A percentile compares a stretch with the other conserved stretches of the same genome.
Evolutionary conservation across 1,139 yeast genomes (phyloP).

Genomic region (Blastobotrys illinoisensis): DNA sequence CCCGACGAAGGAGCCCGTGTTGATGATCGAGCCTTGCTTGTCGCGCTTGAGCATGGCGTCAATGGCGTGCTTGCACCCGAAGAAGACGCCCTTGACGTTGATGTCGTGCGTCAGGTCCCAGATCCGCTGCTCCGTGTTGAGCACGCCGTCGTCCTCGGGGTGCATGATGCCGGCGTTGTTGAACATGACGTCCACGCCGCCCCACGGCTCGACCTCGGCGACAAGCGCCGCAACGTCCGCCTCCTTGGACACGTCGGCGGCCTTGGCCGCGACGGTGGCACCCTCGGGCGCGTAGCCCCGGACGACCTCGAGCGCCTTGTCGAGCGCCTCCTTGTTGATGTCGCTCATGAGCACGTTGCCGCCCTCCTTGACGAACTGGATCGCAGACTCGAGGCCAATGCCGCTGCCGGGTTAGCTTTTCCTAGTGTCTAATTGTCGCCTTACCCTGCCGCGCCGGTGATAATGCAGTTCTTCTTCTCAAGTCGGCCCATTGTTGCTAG

Average conservation of each 20-base stretch:
- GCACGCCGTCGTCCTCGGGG: slow-evolving; percentile 50
- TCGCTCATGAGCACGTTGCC: slow-evolving; percentile 60
- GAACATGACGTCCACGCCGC: slow-evolving; percentile 59
- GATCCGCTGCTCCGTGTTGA: slow-evolving; percentile 38
- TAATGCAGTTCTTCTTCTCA: slow-evolving; percentile 51
- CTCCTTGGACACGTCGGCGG: slow-evolving; percentile 35
- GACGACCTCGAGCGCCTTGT: slow-evolving; percentile 30
- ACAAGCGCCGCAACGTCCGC: slow-evolving; percentile 34
- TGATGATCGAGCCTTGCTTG: slow-evolving; percentile 51
- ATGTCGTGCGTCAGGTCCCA: slow-evolving; percentile 49
- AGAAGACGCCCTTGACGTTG: slow-evolving; percentile 53
- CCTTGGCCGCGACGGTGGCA: slow-evolving; percentile 26
- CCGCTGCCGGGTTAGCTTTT: slow-evolving; percentile 21
- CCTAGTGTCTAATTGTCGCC: slow-evolving; percentile 24
- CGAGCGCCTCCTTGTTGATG: slow-evolving; percentile 35
- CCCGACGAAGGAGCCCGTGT: slow-evolving; percentile 60
- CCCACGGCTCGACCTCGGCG: slow-evolving; percentile 37
- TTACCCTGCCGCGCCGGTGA: slow-evolving; percentile 63
- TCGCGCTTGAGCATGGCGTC: slow-evolving; percentile 44
- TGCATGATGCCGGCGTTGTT: slow-evolving; percentile 78
- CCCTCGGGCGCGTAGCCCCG: slow-evolving; percentile 20
- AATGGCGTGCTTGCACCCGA: slow-evolving; percentile 51
- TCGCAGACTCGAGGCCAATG: slow-evolving; percentile 36
- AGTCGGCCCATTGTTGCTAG: slow-evolving; percentile 33
- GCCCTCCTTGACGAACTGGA: slow-evolving; percentile 35